A percentile compares a stretch with the other conserved stretches of the same genome.
These are phyloP conservation scores for Pythium utonaiense DNA, from an alignment of 352 stramenopile species.

Conservation along the genomic window DNA sequence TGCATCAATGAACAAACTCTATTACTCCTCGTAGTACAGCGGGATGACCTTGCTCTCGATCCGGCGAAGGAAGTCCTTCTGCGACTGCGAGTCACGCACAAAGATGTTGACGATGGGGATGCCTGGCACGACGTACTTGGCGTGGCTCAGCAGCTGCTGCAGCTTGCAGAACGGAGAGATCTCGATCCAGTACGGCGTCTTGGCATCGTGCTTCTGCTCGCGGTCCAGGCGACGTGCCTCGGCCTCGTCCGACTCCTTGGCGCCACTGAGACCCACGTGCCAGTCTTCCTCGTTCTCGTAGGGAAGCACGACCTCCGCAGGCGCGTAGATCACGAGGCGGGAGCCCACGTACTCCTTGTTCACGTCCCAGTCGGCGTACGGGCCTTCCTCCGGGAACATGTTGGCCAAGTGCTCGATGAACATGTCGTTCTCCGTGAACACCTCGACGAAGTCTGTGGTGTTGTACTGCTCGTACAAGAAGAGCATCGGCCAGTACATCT, in stretches of 20 bases:
- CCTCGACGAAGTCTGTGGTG: constrained; percentile 82
- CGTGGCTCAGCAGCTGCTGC: constrained; percentile 60
- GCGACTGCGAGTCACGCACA: constrained; percentile 57
- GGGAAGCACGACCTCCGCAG: constrained; percentile 64
- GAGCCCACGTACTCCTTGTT: constrained; percentile 72
- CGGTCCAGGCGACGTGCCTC: constrained; percentile 55
- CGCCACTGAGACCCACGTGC: constrained; percentile 74
- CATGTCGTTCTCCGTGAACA: constrained; percentile 73
- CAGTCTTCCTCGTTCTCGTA: constrained; percentile 64
- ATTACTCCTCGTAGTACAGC: constrained; percentile 30
- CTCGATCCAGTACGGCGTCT: constrained; percentile 75
- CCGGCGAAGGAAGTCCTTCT: constrained; percentile 58
- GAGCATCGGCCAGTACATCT: constrained; percentile 77
- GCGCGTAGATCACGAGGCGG: constrained; percentile 69
- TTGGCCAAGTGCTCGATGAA: constrained; percentile 86
- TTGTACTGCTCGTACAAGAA: constrained; percentile 86
- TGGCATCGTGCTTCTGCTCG: constrained; percentile 74
- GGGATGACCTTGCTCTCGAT: constrained; percentile 60
- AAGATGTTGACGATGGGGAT: constrained; percentile 85
- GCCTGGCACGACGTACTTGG: constrained; percentile 78
- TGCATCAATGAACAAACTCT: background rate
- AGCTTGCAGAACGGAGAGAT: constrained; percentile 80
- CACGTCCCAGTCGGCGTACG: constrained; percentile 78
- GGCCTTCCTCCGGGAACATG: constrained; percentile 86
- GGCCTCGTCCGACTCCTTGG: constrained; percentile 62